Base-by-base conservation (phyloP, 768 basidiomycete species). In the Hygrocybe coccinea region DNA sequence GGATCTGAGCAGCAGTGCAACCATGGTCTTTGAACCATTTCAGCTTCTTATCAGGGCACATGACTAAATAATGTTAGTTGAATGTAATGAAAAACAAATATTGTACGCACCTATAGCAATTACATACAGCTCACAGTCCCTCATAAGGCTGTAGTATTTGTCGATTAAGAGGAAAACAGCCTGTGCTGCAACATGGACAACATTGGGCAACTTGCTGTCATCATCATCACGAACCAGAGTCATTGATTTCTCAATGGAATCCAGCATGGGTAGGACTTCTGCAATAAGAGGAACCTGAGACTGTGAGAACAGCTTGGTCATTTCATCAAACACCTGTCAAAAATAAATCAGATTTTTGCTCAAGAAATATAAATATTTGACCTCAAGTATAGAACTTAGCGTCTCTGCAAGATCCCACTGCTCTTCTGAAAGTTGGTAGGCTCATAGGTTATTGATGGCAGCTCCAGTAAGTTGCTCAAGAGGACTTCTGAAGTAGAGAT, bases 401-500 rank as follows among this genome's bases (percentile, higher is more conserved):
- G 15, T 24, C 25, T 47, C 22, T 15, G 45, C 45, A n/a, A 47
- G 45, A 14, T n/a, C 25, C 45, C 45, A 47, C 25, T 47, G 45
- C 19, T 24, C 19, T 21, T 47, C 39, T 9, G 63, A 60, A 14
- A 71, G 57, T 0, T 25, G 33, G 52, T 65, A 71, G 25, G 56
- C 56, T 9, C 35, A 15, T 1, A 71, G 58, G 4, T 59, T 56
- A 37, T 56, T 33, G 5, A 50, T 29, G 0, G 60, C 38, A 25
- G 45, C 47, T 2, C 50, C 54, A 2, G 62, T 68, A 10, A 71
- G 59, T 36, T 59, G 45, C 54, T 66, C 54, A 29, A 71, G 57
- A 25, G 62, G 43, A 21, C 39, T 37, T 39, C 62, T 50, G 39
- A 71, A 69, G 39, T 62, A 53, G 5, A 68, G 37, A 55, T 70